Percentiles rank a stretch among this genome's conserved stretches.
phyloP scores from a whole-genome alignment of 441 rosid genomes.

The Oxalis stricta region DNA sequence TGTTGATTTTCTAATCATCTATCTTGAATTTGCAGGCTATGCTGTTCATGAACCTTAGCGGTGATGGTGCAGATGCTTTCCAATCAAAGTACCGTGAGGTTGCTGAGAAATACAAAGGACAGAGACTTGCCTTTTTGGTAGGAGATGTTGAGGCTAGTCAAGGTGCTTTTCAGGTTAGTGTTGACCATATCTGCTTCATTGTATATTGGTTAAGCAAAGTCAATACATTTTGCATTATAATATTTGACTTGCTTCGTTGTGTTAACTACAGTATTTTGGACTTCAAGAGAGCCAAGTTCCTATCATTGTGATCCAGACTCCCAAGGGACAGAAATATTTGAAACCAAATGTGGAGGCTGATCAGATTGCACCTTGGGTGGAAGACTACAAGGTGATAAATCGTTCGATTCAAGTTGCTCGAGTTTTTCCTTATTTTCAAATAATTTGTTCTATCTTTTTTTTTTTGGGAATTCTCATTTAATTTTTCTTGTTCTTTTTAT shows the following conservation, averaged over 20 bases:
- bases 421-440: background rate
- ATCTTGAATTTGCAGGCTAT: constrained; percentile 46
- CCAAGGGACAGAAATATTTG: constrained; percentile 60
- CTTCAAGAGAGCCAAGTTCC: constrained; percentile 73
- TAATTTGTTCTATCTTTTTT: background rate
- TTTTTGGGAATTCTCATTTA: constrained; percentile 1
- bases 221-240: background rate
- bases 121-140: constrained; percentile 52
- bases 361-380: constrained; percentile 69
- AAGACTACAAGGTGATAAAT: constrained; percentile 64
- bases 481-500: background rate
- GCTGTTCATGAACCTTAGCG: constrained; percentile 64
- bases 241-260: background rate
- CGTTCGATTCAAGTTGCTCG: background rate
- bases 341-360: constrained; percentile 52
- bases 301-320: constrained; percentile 53
- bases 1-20: no score
- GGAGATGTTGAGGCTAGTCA: constrained; percentile 80
- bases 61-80: constrained; percentile 40
- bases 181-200: constrained; percentile 1
- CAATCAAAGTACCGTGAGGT: constrained; percentile 55
- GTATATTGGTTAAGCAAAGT: background rate
- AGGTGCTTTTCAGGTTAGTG: constrained; percentile 73
- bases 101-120: constrained; percentile 64
- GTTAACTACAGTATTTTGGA: constrained; percentile 71